phyloP scores from a whole-genome alignment of 73 alveolate genomes.

The Paramecium pentaurelia region DNA sequence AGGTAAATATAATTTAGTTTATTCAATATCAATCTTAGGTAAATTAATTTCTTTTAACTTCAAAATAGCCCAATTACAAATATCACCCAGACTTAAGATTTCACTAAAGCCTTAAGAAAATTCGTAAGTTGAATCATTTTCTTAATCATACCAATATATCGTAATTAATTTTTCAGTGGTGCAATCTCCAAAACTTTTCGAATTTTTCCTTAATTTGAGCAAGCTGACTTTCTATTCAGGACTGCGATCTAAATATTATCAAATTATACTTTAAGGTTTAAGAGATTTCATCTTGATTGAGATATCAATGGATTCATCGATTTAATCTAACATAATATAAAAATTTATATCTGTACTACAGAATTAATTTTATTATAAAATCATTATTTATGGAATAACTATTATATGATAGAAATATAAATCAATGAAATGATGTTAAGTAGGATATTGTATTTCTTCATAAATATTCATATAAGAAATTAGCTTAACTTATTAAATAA shows the following conservation, averaged over 20 bases:
- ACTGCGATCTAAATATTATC: background rate
- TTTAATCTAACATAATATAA: background rate
- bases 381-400: background rate
- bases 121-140: background rate
- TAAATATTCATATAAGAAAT: background rate
- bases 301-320: background rate
- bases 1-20: background rate
- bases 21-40: background rate
- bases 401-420: background rate
- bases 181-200: background rate
- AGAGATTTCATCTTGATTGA: background rate
- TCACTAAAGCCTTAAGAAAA: background rate
- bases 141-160: background rate
- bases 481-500: background rate
- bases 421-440: too few species aligned
- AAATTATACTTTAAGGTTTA: background rate
- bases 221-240: background rate
- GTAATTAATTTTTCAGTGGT: background rate
- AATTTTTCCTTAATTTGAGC: background rate
- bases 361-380: background rate
- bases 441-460: background rate
- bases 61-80: background rate
- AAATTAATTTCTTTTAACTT: background rate
- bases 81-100: background rate
- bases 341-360: background rate